These are phyloP conservation scores for Gonapodya sp. DNA, from an alignment of 192 early-diverging fungal species.

Conservation along the genomic window DNA sequence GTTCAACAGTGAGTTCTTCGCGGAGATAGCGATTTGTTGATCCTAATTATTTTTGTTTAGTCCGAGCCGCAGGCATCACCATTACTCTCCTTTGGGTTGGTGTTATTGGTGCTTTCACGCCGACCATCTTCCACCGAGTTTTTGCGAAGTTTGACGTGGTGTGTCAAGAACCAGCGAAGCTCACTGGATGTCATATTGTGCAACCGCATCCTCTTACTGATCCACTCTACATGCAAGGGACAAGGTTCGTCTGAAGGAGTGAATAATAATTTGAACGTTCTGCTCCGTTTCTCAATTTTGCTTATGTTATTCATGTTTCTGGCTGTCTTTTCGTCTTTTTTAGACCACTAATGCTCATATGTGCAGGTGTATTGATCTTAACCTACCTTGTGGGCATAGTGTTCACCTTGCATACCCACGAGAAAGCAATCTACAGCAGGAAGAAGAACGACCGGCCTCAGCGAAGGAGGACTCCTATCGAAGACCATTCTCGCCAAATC, in stretches of 20 bases:
- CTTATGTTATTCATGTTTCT: constrained; percentile 56
- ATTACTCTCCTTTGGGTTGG: constrained; percentile 91
- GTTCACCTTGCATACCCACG: constrained; percentile 90
- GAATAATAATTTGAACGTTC: constrained; percentile 61
- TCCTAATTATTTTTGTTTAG: constrained; percentile 12
- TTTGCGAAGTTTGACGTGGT: constrained; percentile 58
- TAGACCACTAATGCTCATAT: constrained; percentile 28
- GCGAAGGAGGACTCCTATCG: neutral
- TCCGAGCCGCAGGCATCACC: constrained; percentile 90
- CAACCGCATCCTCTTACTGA: constrained; percentile 55
- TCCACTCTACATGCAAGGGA: constrained; percentile 54
- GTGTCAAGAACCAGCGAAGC: constrained; percentile 23
- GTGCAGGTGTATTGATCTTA: constrained; percentile 46
- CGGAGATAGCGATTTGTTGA: neutral
- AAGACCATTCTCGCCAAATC: neutral
- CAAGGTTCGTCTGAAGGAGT: neutral
- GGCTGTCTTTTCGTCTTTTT: constrained; percentile 27
- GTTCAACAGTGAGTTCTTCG: constrained; percentile 52
- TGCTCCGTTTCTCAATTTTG: constrained; percentile 88
- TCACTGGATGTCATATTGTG: constrained; percentile 59
- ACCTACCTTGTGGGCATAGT: constrained; percentile 83
- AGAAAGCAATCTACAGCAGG: constrained; percentile 58
- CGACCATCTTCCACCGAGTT: constrained; percentile 88
- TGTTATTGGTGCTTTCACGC: constrained; percentile 83
- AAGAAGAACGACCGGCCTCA: neutral